Evolutionary conservation across 108 stramenopile genomes (phyloP).

Genomic region (Fragilariopsis cylindrus): DNA sequence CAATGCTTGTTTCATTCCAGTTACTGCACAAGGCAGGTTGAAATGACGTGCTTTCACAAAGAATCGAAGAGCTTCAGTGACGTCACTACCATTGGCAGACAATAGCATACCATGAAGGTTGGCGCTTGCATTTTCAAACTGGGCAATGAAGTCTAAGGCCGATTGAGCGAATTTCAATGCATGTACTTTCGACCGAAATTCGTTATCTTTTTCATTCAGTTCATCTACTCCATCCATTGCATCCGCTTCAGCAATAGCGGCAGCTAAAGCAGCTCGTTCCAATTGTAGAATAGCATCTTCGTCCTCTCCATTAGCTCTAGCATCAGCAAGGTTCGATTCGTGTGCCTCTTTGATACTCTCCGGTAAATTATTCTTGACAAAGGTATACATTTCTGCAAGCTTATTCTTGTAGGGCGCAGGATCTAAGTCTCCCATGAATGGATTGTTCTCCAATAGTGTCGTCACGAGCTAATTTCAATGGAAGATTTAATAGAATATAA

Average conservation of each 20-base stretch:
- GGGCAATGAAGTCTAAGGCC: slow-evolving; percentile 77
- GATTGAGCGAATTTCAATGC: slow-evolving; percentile 80
- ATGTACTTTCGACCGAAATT: slow-evolving; percentile 61
- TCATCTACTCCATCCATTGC: slow-evolving; percentile 31
- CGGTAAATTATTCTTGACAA: slow-evolving; percentile 70
- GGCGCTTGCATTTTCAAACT: slow-evolving; percentile 75
- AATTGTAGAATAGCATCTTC: slow-evolving; percentile 50
- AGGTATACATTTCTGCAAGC: slow-evolving; percentile 64
- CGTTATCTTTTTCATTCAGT: slow-evolving; percentile 45
- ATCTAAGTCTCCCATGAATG: slow-evolving; percentile 89
- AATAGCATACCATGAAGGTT: slow-evolving; percentile 80
- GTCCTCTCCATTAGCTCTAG: slow-evolving; percentile 29
- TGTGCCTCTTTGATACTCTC: slow-evolving; percentile 60
- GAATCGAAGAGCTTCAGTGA: slow-evolving; percentile 89
- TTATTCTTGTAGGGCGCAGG: slow-evolving; percentile 78
- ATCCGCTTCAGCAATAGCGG: slow-evolving; percentile 64
- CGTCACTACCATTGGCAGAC: slow-evolving; percentile 83
- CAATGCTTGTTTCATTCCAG: slow-evolving; percentile 90
- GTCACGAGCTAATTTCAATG: slow-evolving; percentile 65
- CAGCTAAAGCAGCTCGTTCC: slow-evolving; percentile 66
- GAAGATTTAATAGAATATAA: background rate
- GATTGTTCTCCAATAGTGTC: slow-evolving; percentile 89
- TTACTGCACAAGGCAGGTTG: slow-evolving; percentile 88
- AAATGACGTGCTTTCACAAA: slow-evolving; percentile 92
- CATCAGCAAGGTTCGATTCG: slow-evolving; percentile 49